Evolutionary conservation across 176 grass and related monocot species (phyloP).

Genomic region (Stipa capillata): DNA sequence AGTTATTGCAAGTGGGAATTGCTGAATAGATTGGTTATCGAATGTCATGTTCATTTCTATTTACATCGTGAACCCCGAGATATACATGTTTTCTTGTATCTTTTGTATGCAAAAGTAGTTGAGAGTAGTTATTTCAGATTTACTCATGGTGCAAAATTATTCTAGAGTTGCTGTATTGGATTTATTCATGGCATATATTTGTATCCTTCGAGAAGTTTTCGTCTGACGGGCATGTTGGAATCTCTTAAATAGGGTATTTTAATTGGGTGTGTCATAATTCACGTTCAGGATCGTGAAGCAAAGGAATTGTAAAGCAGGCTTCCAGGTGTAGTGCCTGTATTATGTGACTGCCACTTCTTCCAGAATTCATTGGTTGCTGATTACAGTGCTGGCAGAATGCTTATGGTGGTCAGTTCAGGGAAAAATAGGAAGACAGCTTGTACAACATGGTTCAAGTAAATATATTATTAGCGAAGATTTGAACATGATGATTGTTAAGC

Average conservation of each 20-base stretch:
- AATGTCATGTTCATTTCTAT: slow-evolving; percentile 16
- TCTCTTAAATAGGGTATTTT: slow-evolving; percentile 96
- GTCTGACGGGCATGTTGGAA: slow-evolving; percentile 82
- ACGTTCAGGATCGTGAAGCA: slow-evolving; percentile 75
- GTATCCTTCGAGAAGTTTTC: slow-evolving; percentile 39
- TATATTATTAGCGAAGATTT: slow-evolving; percentile 19
- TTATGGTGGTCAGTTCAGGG: slow-evolving; percentile 49
- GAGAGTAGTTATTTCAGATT: slow-evolving; percentile 15
- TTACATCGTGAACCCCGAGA: slow-evolving; percentile 8
- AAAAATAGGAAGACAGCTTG: slow-evolving; percentile 45
- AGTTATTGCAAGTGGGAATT: slow-evolving; percentile 23
- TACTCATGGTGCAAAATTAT: slow-evolving; percentile 11
- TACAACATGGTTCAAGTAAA: slow-evolving; percentile 36
- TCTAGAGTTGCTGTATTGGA: slow-evolving; percentile 30
- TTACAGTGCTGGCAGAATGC: slow-evolving; percentile 46
- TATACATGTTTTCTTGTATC: not conserved
- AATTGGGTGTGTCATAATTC: slow-evolving; percentile 94
- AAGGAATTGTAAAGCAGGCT: slow-evolving; percentile 76
- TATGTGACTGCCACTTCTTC: slow-evolving; percentile 46
- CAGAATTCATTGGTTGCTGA: slow-evolving; percentile 49
- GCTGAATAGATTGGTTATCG: not conserved
- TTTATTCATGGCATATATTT: slow-evolving; percentile 48
- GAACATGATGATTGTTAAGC: slow-evolving; percentile 26
- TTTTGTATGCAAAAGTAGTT: slow-evolving; percentile 28
- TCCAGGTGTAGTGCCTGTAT: slow-evolving; percentile 54